Percentiles rank a stretch among this genome's conserved stretches.
Evolutionary conservation across 2,329 filamentous ascomycete genomes (phyloP).

Genomic region (Colletotrichum simmondsii): DNA sequence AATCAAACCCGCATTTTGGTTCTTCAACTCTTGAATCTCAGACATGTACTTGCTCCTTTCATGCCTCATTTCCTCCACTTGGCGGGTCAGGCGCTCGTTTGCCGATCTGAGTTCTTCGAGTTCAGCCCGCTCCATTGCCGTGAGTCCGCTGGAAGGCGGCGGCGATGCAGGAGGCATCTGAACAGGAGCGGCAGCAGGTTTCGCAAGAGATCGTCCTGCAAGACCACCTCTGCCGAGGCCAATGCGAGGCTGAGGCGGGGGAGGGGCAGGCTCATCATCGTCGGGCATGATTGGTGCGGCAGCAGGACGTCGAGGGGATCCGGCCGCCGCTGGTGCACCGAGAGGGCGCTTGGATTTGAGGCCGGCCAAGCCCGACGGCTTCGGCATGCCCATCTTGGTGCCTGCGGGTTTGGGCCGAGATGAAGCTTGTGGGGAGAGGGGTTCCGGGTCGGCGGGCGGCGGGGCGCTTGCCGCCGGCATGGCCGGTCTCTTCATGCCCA

Average conservation of each 20-base stretch:
- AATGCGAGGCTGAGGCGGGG: conserved; percentile 70
- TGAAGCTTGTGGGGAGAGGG: conserved; percentile 68
- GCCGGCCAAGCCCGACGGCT: conserved; percentile 62
- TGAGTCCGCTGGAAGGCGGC: conserved; percentile 72
- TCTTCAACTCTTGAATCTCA: conserved; percentile 93
- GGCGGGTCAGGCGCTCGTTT: conserved; percentile 80
- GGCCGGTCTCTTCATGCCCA: conserved; percentile 55
- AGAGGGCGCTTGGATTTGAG: conserved; percentile 70
- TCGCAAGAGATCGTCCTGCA: conserved; percentile 85
- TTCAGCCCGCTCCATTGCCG: conserved; percentile 88
- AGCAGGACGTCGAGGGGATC: conserved; percentile 63
- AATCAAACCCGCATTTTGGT: conserved; percentile 95
- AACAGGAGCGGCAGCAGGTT: conserved; percentile 68
- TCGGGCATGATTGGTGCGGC: conserved; percentile 64
- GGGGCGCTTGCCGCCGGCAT: conserved; percentile 46
- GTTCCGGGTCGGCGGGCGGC: conserved; percentile 56
- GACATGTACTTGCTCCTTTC: conserved; percentile 85
- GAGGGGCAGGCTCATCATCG: conserved; percentile 66
- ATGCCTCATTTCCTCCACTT: conserved; percentile 83
- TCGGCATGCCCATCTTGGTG: conserved; percentile 67
- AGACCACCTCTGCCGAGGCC: conserved; percentile 83
- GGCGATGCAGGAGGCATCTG: conserved; percentile 64
- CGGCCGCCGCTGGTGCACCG: conserved; percentile 40
- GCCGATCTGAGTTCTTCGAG: conserved; percentile 87
- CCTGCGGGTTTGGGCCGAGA: conserved; percentile 57